Evolutionary conservation across 1,139 yeast species (phyloP).

Genomic region (Wickerhamiella infanticola): DNA sequence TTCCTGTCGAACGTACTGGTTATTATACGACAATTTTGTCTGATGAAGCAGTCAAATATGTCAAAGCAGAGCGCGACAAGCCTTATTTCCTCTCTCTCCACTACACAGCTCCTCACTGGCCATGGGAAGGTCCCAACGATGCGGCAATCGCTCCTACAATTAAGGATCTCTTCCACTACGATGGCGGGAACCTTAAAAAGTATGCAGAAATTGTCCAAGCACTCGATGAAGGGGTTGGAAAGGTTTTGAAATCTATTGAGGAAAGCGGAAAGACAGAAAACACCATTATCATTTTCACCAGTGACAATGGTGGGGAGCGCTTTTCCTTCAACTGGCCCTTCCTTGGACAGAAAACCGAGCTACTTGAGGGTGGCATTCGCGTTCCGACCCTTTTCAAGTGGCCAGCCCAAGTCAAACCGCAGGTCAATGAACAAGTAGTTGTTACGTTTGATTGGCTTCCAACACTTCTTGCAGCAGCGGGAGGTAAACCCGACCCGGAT

Average conservation of each 20-base stretch:
- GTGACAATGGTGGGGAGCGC: slow-evolving; percentile 16
- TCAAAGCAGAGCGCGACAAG: slow-evolving; percentile 2
- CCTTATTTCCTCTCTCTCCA: slow-evolving; percentile 13
- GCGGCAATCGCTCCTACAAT: slow-evolving; percentile 7
- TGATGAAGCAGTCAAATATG: slow-evolving; percentile 10
- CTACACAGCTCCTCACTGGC: slow-evolving; percentile 17
- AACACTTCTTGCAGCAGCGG: slow-evolving; percentile 10
- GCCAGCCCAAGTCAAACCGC: slow-evolving; percentile 6
- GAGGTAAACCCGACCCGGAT: slow-evolving; percentile 1
- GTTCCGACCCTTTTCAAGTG: slow-evolving; percentile 13
- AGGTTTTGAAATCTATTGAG: slow-evolving; percentile 8
- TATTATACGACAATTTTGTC: slow-evolving; percentile 12
- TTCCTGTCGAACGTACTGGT: slow-evolving; percentile 12
- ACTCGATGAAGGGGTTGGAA: slow-evolving; percentile 12
- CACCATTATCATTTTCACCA: slow-evolving; percentile 13
- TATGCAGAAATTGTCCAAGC: slow-evolving; percentile 13
- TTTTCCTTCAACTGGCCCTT: slow-evolving; percentile 14
- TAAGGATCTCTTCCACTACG: slow-evolving; percentile 4
- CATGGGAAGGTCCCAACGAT: slow-evolving; percentile 16
- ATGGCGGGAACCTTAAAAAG: slow-evolving; percentile 11
- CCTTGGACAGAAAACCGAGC: slow-evolving; percentile 14
- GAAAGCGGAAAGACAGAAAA: slow-evolving; percentile 10
- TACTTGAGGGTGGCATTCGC: slow-evolving; percentile 14
- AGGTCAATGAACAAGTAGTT: slow-evolving; percentile 8
- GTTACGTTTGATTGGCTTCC: slow-evolving; percentile 13